These are phyloP conservation scores for Podospora sp. DNA, from an alignment of 495 filamentous ascomycete species.

Conservation along the genomic window DNA sequence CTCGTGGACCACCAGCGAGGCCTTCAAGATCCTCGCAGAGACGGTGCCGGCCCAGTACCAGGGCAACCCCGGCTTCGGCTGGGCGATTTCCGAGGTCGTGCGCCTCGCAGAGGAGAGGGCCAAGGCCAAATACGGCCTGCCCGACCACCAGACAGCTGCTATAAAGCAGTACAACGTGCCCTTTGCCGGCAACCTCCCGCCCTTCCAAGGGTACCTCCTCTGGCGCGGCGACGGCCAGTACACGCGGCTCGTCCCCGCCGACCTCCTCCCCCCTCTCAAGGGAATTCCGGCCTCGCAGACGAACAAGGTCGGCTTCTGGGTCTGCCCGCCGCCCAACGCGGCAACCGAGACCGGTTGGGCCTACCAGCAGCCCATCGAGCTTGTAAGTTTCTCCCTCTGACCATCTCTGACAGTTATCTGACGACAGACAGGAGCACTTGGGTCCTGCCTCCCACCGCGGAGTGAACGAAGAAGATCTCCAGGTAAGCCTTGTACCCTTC, in stretches of 20 bases:
- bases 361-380: conserved; percentile 20
- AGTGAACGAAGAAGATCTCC: conserved; percentile 22
- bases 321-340: conserved; percentile 44
- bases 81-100: neutral
- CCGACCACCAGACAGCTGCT: neutral
- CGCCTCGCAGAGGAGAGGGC: neutral
- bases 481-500: conserved; percentile 3
- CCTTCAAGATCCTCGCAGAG: neutral
- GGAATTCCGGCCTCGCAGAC: conserved; percentile 38
- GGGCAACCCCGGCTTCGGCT: neutral
- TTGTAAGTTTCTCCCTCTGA: conserved; percentile 10
- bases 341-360: conserved; percentile 40
- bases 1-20: neutral
- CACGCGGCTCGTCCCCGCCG: conserved; percentile 66
- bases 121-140: neutral
- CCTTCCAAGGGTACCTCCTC: conserved; percentile 53
- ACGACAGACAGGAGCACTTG: neutral
- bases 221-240: conserved; percentile 58
- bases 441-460: neutral
- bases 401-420: neutral
- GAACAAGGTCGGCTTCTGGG: conserved; percentile 40
- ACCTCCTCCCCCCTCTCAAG: conserved; percentile 58
- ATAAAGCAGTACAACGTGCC: conserved; percentile 1
- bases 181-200: conserved; percentile 2
- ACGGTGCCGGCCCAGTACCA: neutral